These are phyloP conservation scores for Chondrus crispus DNA, from an alignment of 23 red algal species.

Conservation along the genomic window DNA sequence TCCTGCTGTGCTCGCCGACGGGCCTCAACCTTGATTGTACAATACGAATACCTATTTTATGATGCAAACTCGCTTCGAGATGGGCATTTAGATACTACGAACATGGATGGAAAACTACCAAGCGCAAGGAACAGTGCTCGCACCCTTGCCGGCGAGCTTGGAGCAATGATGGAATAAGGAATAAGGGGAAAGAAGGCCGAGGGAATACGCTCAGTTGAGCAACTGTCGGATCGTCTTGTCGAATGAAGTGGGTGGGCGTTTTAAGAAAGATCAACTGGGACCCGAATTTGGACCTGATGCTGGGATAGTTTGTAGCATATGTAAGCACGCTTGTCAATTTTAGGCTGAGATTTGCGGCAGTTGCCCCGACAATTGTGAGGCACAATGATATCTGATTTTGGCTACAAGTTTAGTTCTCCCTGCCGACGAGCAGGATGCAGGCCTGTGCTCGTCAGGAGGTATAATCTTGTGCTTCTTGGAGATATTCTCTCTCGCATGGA, in stretches of 20 bases:
- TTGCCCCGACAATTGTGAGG: constrained; percentile 26
- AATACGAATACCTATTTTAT: constrained; percentile 51
- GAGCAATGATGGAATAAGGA: constrained; percentile 14
- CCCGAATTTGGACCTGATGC: constrained; percentile 29
- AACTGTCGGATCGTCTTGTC: constrained; percentile 9
- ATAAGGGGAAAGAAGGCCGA: background rate
- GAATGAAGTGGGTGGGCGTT: background rate
- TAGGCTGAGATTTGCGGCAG: constrained; percentile 51
- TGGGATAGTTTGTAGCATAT: constrained; percentile 32
- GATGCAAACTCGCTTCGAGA: constrained; percentile 13
- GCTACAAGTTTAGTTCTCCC: background rate
- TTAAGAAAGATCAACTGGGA: constrained; percentile 4
- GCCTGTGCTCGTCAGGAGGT: background rate
- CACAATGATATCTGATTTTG: constrained; percentile 31
- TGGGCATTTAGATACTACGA: too few species aligned
- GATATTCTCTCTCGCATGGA: constrained; percentile 23
- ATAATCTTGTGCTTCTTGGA: constrained; percentile 23
- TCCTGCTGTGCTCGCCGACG: background rate
- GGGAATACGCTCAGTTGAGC: background rate
- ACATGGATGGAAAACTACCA: too few species aligned
- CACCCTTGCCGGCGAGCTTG: constrained; percentile 30
- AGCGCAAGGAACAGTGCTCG: too few species aligned
- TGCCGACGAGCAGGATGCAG: constrained; percentile 4
- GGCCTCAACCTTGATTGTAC: background rate
- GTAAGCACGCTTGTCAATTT: constrained; percentile 39